Evolutionary conservation across 129 eudicot species (phyloP), one percentile per base, ranked within the genome.

Genomic region (Saposhnikovia divaricata): DNA sequence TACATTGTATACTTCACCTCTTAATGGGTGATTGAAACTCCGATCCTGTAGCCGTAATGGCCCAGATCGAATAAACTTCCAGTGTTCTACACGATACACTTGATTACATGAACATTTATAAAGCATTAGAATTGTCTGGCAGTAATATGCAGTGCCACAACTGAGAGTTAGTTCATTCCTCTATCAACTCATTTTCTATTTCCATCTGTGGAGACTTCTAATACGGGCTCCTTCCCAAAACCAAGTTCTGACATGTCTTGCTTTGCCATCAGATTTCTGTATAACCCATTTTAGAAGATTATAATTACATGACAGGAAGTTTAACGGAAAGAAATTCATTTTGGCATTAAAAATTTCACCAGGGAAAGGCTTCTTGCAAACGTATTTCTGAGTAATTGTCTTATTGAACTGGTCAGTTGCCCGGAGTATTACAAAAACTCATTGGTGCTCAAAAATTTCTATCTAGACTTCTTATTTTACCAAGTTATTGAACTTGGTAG

Each of bases 241-340:
- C 96, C 96, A 69, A 91, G 91, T 83, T 92, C 96, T n/a, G 93
- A 87, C 94, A 95, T 89, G 72, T 95, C 94, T 82, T 95, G 97
- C 82, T 88, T 95, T 80, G 97, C 98, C 98, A 95, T 95, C 87
- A 95, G 80, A 79, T 92, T 95, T 94, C 93, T 95, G 88, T 85
- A 88, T 48, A 75, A 76, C 28, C 38, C 77, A 27, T 43, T 25
- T 46, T 46, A 27, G n/a, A 44, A 46, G 34, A 27, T 46, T 14
- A 15, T 1, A 11, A 25, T 72, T n/a, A 57, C 37, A 75, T 75
- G 9, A 73, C 15, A 37, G 31, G 6, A 44, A n/a, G 45, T 19
- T 19, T n/a, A 73, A 21, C 14, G 19, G 28, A n/a, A n/a, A 44
- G 27, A 43, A 43, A 39, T 21, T 37, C 1, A 8, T 72, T 16